Percentiles rank a stretch among this genome's conserved stretches.
Evolutionary conservation across 2,329 filamentous ascomycete species (phyloP).

Genomic region (Xylaria hypoxylon): DNA sequence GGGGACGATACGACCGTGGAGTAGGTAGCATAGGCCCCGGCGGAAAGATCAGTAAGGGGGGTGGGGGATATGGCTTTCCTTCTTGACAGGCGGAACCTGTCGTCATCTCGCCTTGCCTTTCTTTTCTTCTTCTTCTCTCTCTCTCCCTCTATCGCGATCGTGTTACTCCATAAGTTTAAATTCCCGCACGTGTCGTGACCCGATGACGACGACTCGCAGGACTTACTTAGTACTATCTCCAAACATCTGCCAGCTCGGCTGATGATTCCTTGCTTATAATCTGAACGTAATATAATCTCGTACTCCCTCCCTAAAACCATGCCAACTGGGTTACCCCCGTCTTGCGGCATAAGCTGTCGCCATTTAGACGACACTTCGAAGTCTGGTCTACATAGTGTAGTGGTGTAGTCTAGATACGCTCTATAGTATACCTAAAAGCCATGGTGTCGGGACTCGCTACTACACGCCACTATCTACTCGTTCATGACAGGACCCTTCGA

Average conservation of each 20-base stretch:
- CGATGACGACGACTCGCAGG: conserved; percentile 27
- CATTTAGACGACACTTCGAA: conserved; percentile 1
- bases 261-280: conserved; percentile 19
- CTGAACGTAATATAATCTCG: conserved; percentile 11
- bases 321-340: background rate
- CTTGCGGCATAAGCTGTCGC: conserved; percentile 14
- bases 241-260: conserved; percentile 3
- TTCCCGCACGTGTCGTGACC: conserved; percentile 27
- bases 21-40: conserved; percentile 8
- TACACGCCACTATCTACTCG: background rate
- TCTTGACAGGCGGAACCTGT: conserved; percentile 12
- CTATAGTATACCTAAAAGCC: conserved; percentile 16
- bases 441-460: conserved; percentile 21
- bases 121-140: background rate
- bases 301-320: background rate
- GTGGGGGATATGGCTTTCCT: conserved; percentile 7
- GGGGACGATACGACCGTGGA: conserved; percentile 13
- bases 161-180: conserved; percentile 14
- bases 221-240: background rate
- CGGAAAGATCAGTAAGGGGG: conserved; percentile 15
- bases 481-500: background rate
- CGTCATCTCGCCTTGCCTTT: background rate
- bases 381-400: background rate
- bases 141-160: background rate
- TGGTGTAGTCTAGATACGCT: background rate